Evolutionary conservation across 2,329 filamentous ascomycete species (phyloP).

Genomic region (Cytospora leucostoma): DNA sequence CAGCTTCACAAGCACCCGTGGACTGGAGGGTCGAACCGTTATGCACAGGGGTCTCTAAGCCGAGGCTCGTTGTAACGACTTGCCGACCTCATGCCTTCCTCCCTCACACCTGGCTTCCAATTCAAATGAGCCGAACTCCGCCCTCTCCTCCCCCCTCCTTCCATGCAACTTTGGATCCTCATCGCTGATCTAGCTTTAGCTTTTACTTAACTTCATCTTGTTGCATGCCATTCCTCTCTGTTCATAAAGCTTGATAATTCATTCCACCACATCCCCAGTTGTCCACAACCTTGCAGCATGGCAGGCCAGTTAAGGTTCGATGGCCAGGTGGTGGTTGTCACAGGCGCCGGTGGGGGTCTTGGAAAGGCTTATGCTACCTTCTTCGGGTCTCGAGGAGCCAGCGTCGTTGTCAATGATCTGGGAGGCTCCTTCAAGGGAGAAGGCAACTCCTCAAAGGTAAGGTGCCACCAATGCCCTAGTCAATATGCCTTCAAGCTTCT

Average conservation of each 20-base stretch:
- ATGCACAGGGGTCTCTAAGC: constrained; percentile 22
- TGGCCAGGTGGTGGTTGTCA: constrained; percentile 86
- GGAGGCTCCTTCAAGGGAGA: constrained; percentile 93
- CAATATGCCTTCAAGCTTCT: background rate
- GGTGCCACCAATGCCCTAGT: constrained; percentile 27
- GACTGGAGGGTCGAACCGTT: background rate
- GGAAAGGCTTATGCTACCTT: constrained; percentile 84
- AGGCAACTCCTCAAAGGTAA: constrained; percentile 81
- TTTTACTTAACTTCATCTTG: background rate
- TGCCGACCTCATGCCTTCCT: constrained; percentile 15
- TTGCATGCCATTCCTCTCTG: background rate
- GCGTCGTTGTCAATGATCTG: constrained; percentile 86
- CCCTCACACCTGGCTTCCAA: background rate
- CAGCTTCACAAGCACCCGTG: background rate
- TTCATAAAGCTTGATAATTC: background rate
- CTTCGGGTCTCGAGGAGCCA: constrained; percentile 82
- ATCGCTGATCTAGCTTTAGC: background rate
- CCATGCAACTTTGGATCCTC: background rate
- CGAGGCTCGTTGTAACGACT: constrained; percentile 24
- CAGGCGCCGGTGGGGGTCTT: constrained; percentile 79
- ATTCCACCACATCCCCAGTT: background rate
- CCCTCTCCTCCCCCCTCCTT: background rate
- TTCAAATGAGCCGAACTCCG: background rate
- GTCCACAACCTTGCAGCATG: constrained; percentile 45
- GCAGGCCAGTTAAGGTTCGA: constrained; percentile 74